Conservation (phyloP, 495 filamentous ascomycete genomes). For the Bombardia bombarda region DNA sequence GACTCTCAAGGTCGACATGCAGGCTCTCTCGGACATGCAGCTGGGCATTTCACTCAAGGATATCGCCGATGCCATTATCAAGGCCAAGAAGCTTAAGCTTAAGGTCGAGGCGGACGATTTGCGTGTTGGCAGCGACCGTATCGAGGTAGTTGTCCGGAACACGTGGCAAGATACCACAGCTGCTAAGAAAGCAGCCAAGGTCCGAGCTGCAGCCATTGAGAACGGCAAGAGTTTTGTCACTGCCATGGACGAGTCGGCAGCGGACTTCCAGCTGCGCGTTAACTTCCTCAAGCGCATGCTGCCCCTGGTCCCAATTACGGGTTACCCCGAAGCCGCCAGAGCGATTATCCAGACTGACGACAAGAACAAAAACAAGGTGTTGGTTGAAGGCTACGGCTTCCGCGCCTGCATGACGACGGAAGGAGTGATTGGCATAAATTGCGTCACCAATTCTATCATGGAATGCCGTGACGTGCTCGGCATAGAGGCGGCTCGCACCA, state of each 20-base stretch:
- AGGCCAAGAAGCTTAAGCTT: conserved; percentile 75
- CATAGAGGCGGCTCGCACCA: conserved; percentile 85
- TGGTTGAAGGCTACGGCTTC: conserved; percentile 94
- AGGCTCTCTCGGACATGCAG: conserved; percentile 67
- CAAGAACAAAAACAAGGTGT: conserved; percentile 54
- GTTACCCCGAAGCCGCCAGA: conserved; percentile 75
- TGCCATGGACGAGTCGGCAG: conserved; percentile 35
- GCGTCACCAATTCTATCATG: conserved; percentile 79
- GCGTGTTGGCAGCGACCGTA: conserved; percentile 25
- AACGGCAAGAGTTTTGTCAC: conserved; percentile 19
- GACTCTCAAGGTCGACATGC: conserved; percentile 65
- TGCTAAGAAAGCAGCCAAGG: conserved; percentile 42
- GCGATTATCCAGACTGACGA: conserved; percentile 73
- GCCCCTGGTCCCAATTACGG: conserved; percentile 71
- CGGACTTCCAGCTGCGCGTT: conserved; percentile 72
- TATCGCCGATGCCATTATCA: conserved; percentile 64
- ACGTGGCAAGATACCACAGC: conserved; percentile 36
- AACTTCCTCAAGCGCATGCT: conserved; percentile 77
- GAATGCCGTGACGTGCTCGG: conserved; percentile 89
- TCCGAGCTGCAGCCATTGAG: conserved; percentile 34
- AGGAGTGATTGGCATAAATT: conserved; percentile 68
- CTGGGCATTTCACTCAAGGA: conserved; percentile 64
- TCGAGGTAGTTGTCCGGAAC: conserved; percentile 50
- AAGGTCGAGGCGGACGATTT: conserved; percentile 34
- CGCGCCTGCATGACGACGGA: conserved; percentile 83